Conservation (phyloP, 148 eudicot genomes). For the Hydrangea macrophylla region DNA sequence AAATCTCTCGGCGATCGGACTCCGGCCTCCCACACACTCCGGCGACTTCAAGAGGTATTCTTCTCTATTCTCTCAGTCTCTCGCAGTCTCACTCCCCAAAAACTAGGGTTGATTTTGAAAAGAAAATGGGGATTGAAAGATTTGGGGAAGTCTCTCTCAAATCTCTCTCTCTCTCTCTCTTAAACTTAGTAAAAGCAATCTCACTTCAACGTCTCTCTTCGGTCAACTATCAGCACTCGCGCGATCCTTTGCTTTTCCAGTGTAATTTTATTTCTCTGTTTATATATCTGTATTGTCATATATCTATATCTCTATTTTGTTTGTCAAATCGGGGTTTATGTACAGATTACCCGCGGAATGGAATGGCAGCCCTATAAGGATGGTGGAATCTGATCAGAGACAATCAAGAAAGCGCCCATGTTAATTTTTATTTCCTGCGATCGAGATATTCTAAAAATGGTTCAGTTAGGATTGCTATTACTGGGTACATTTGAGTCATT, state of each 20-base stretch:
- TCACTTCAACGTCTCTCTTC: constrained; percentile 33
- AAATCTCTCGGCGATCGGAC: too few relatives aligned
- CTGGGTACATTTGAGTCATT: background rate
- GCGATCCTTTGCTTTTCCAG: constrained; percentile 37
- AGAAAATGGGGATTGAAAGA: too few relatives aligned
- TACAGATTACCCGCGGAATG: constrained; percentile 36
- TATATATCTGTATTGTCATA: background rate
- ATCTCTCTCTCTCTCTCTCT: too few relatives aligned
- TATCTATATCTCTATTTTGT: background rate
- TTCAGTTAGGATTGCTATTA: background rate
- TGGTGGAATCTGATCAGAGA: constrained; percentile 25
- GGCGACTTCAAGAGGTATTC: too few relatives aligned
- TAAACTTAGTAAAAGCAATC: too few relatives aligned
- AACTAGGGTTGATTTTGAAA: too few relatives aligned
- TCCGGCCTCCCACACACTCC: too few relatives aligned
- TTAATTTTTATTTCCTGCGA: constrained; percentile 7
- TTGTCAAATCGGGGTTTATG: background rate
- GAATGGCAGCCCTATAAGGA: constrained; percentile 25
- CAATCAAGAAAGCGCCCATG: constrained; percentile 17
- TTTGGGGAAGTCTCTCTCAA: too few relatives aligned
- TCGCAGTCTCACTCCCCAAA: too few relatives aligned
- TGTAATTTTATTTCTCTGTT: constrained; percentile 17
- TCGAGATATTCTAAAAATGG: background rate
- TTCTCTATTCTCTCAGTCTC: too few relatives aligned
- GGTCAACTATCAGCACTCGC: constrained; percentile 37